Base-by-base conservation (phyloP, 164 flowering plant genomes). In the Saururus chinensis region DNA sequence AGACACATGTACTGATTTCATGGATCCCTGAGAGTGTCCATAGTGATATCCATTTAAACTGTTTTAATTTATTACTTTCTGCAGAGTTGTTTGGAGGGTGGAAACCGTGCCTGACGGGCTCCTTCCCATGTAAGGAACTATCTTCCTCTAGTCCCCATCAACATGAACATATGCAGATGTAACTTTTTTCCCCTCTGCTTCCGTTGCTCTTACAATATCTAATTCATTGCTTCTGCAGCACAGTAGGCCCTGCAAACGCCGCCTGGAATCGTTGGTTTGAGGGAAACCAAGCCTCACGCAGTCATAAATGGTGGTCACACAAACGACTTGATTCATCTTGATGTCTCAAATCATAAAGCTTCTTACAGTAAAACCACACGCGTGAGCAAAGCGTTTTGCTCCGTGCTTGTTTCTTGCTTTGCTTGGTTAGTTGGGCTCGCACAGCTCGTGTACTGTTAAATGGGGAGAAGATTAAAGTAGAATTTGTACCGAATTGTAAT, bases 221-320 rank as follows among this genome's bases (percentile, higher is more conserved):
- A 21, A 0, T 22, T 22, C 16, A 53, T 53, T 9, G 24, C 24
- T n/a, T 53, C 24, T 35, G 60, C 60, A 57, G 60, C 41, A 35
- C 60, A 57, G 14, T 0, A 57, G 60, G 22, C 21, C 60, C 60
- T 24, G 45, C 45, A 30, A 57, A 35, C 25, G 41, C 60, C 19
- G 60, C 41, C 7, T 57, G 60, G 60, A 20, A 57, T 37, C 60
- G 60, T 30, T 57, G 60, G 60, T 57, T 57, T 20, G 40, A 57
- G 40, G 60, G 60, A 4, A 19, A 19, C 35, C 41, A 57, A 6
- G 8, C 21, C 9, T 30, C 60, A 25, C 57, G 57, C 19, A 57
- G 40, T 37, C 45, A 57, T 11, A 57, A 57, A 57, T 35, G 60
- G 45, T 57, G 60, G 60, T 24, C 12, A 7, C 60, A 35, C n/a